These are phyloP conservation scores for Yamadazyma insecticola DNA, from an alignment of 805 yeast genomes.

Conservation along the genomic window DNA sequence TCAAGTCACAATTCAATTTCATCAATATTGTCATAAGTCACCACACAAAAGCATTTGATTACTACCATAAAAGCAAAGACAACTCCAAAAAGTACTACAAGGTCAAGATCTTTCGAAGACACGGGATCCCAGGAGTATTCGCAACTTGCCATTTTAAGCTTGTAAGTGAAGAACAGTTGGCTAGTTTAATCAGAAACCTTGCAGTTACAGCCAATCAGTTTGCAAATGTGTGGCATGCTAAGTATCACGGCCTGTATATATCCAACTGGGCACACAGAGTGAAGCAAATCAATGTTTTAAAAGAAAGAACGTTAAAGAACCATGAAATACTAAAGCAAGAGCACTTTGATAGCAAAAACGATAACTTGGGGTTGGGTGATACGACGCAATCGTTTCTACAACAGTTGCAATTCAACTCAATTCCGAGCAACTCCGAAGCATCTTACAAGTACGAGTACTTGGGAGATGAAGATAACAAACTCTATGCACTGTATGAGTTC, in stretches of 20 bases:
- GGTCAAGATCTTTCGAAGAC: constrained; percentile 59
- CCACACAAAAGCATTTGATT: constrained; percentile 24
- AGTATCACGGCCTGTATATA: constrained; percentile 41
- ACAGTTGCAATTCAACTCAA: constrained; percentile 18
- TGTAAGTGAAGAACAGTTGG: constrained; percentile 53
- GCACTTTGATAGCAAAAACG: constrained; percentile 10
- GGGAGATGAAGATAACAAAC: constrained; percentile 12
- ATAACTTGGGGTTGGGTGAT: constrained; percentile 10
- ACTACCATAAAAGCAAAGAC: constrained; percentile 1
- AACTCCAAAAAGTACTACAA: constrained; percentile 37
- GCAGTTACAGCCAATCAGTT: constrained; percentile 64
- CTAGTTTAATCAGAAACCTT: constrained; percentile 62
- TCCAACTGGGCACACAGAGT: constrained; percentile 69
- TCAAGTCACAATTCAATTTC: constrained; percentile 78
- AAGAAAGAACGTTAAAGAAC: constrained; percentile 20
- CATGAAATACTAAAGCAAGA: constrained; percentile 23
- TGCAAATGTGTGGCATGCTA: constrained; percentile 70
- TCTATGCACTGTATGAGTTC: constrained; percentile 25
- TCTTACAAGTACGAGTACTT: constrained; percentile 18
- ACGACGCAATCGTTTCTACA: constrained; percentile 30
- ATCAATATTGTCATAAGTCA: constrained; percentile 77
- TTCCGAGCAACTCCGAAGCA: constrained; percentile 2
- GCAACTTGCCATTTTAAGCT: constrained; percentile 75
- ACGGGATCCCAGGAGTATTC: constrained; percentile 72
- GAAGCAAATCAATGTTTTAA: constrained; percentile 43